Base-by-base conservation (phyloP, 192 early-diverging fungal genomes). In the Podila horticola region DNA sequence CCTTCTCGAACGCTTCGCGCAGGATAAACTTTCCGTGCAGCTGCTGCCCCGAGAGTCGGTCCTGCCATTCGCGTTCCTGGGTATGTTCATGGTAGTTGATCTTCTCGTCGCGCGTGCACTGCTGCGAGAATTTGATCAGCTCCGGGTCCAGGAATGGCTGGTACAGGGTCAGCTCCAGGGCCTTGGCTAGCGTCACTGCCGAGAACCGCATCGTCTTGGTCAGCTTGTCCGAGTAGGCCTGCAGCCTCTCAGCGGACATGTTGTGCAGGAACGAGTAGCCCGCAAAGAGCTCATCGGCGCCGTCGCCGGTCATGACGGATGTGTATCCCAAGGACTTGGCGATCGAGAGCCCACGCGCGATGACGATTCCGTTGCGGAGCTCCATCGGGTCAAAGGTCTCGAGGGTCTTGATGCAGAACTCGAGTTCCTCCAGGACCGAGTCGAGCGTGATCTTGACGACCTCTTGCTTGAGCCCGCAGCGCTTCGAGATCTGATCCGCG, bases 321-420 rank as follows among this genome's bases (percentile, higher is more conserved):
- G 45, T 71, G 65, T 87, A 77, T 6, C 90, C 90, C 22, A 84
- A 31, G 22, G 65, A 29, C 59, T 86, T 77, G 49, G 87, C 87
- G 9, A 83, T 55, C 38, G 72, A 69, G 33, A 93, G 71, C 0
- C 87, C 86, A 29, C 72, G 61, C 0, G 92, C 89, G 52, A 92
- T 85, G 0, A 88, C 89, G 20, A 91, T 87, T 0, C 87, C 84
- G 69, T 90, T 90, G 20, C 92, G 87, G 55, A 93, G 84, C 64
- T 91, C 92, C 92, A 93, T 93, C 0, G 90, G 89, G 38, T 93
- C 92, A 69, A 93, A 93, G 0, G 91, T 90, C 28, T 86, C 68
- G 19, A 92, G 84, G 5, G 85, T 83, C 28, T 81, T 62, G 34
- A 92, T 77, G 60, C 86, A 87, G n/a, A 87, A 75, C 45, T 83